Percentiles rank a stretch among this genome's conserved stretches.
Conservation (phyloP, 148 eudicot genomes). For the Amaranthus cruentus region DNA sequence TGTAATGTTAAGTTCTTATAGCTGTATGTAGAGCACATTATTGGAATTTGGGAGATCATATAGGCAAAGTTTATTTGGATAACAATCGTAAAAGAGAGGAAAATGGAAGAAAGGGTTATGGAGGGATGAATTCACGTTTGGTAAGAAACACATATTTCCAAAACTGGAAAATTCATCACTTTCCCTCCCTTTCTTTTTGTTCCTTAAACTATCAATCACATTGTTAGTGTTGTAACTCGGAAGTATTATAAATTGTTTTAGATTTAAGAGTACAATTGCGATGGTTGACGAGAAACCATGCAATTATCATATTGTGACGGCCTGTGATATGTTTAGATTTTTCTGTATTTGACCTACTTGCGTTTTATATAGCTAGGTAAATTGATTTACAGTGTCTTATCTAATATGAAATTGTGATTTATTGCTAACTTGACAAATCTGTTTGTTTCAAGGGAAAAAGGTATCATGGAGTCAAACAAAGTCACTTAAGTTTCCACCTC, state of each 20-base stretch:
- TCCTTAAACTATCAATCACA: neutral
- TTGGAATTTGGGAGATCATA: neutral
- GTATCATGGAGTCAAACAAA: slow-evolving; percentile 60
- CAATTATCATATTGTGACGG: neutral
- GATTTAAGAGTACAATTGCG: neutral
- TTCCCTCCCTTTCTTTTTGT: neutral
- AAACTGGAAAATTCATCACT: too few relatives aligned
- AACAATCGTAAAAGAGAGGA: too few relatives aligned
- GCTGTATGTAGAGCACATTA: neutral
- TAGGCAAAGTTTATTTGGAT: too few relatives aligned
- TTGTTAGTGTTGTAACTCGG: neutral
- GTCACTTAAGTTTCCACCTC: slow-evolving; percentile 48
- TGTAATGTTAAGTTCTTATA: neutral
- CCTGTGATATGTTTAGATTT: neutral
- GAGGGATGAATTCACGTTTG: too few relatives aligned
- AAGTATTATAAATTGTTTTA: neutral
- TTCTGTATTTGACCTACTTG: too few relatives aligned
- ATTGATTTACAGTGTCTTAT: neutral
- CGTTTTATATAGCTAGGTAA: too few relatives aligned
- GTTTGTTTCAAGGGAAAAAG: slow-evolving; percentile 55
- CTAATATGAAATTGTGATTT: neutral
- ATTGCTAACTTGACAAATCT: slow-evolving; percentile 11
- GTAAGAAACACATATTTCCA: too few relatives aligned
- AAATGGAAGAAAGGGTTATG: too few relatives aligned
- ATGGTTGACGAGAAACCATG: neutral